A percentile compares a stretch with the other conserved stretches of the same genome.
phyloP scores from a whole-genome alignment of 2,329 filamentous ascomycete genomes.

The Stylonectria norvegica region DNA sequence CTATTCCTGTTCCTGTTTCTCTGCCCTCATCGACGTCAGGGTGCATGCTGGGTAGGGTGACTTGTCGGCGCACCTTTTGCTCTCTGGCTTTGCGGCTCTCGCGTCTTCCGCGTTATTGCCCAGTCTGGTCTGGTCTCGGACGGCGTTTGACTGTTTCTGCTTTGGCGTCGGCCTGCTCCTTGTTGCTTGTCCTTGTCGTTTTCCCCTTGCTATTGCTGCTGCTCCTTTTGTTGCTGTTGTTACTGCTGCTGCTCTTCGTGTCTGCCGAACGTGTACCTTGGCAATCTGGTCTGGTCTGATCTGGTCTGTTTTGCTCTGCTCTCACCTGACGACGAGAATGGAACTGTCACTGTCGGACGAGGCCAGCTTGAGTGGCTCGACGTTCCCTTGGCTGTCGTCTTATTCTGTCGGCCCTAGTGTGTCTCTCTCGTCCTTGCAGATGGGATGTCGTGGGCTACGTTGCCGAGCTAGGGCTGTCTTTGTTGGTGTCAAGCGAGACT shows the following conservation, averaged over 20 bases:
- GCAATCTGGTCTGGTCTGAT: no score
- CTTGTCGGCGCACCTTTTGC: conserved; percentile 20
- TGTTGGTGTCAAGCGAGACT: conserved; percentile 21
- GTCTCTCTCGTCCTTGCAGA: conserved; percentile 11
- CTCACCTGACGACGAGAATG: no score
- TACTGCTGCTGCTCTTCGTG: no score
- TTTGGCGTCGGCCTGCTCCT: conserved; percentile 7
- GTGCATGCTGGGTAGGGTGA: conserved; percentile 26
- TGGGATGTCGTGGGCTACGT: conserved; percentile 15
- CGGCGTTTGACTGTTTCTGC: no score
- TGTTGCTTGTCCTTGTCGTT: conserved; percentile 8
- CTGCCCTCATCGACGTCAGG: conserved; percentile 20
- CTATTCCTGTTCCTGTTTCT: conserved; percentile 16
- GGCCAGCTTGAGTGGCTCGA: conserved; percentile 23
- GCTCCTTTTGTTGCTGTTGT: conserved; percentile 9
- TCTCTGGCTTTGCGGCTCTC: conserved; percentile 17
- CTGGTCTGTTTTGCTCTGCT: no score
- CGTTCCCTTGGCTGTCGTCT: conserved; percentile 21
- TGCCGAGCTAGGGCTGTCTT: conserved; percentile 2
- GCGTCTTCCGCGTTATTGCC: conserved; percentile 15
- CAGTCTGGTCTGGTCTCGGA: no score
- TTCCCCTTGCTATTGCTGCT: conserved; percentile 8
- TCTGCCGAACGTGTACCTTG: no score
- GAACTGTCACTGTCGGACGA: no score
- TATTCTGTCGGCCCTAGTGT: conserved; percentile 16